Percentiles rank a stretch among this genome's conserved stretches.
phyloP scores from a whole-genome alignment of 2,329 filamentous ascomycete species.

The Podosphaera xanthii region DNA sequence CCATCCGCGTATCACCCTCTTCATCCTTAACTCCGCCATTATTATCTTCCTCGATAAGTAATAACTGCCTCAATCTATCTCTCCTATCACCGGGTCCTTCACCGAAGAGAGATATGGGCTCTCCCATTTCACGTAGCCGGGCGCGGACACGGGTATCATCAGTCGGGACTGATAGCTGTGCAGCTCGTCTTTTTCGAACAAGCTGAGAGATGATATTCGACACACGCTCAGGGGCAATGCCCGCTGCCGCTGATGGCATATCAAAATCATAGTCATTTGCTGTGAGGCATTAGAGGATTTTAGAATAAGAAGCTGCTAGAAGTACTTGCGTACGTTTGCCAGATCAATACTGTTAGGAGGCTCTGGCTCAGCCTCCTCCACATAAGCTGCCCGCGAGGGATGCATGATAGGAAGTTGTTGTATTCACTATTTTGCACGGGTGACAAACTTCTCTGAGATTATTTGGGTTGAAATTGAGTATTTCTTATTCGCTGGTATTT shows the following conservation, averaged over 20 bases:
- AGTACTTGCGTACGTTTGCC: conserved; percentile 35
- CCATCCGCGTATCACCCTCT: conserved; percentile 37
- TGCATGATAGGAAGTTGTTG: conserved; percentile 28
- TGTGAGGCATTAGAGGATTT: conserved; percentile 11
- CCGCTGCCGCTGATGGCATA: conserved; percentile 14
- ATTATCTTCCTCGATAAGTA: conserved; percentile 50
- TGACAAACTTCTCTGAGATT: too few species aligned
- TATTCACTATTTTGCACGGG: too few species aligned
- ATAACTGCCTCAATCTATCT: conserved; percentile 62
- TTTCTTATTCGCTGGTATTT: too few species aligned
- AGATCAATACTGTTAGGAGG: conserved; percentile 35
- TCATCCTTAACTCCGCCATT: conserved; percentile 30
- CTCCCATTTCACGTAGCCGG: conserved; percentile 63
- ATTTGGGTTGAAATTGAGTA: too few species aligned
- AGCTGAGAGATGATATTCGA: conserved; percentile 36
- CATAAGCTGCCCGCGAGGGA: conserved; percentile 77
- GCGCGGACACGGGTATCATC: conserved; percentile 72
- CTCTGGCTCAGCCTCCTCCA: conserved; percentile 57
- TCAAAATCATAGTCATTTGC: conserved; percentile 61
- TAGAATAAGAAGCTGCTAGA: background rate
- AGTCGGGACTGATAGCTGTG: conserved; percentile 76
- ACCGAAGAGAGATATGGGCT: conserved; percentile 85
- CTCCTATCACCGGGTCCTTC: conserved; percentile 70
- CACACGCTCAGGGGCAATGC: conserved; percentile 15
- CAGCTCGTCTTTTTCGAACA: conserved; percentile 71